Evolutionary conservation across 805 yeast genomes (phyloP), one percentile per base, ranked within the genome.

Genomic region (Ascoidea tarda): DNA sequence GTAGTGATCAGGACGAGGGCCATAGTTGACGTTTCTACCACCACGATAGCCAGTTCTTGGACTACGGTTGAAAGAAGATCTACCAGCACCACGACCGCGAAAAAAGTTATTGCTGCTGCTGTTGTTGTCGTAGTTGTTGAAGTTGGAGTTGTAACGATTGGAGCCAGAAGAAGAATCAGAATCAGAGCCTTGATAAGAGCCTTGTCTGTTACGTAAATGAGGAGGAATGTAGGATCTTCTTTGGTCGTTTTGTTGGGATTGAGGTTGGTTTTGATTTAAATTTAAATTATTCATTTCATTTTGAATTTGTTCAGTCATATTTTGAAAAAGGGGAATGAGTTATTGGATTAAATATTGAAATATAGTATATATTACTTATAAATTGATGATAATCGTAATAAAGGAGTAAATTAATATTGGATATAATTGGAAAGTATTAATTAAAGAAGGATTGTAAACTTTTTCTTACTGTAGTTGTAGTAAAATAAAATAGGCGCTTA

Each of bases 161-260:
- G 69, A 63, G 47, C 61, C 60, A 47, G 56, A 56, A 42, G 56
- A 56, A 42, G 49, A 50, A 46, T 53, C 53, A 46, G 48, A 48
- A 33, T 50, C 49, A 55, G 46, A 56, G 46, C 62, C 58, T 38
- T 58, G 54, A 53, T 60, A 59, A 33, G 57, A 55, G 51, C 54
- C 54, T 49, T 60, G 58, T 53, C 53, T 52, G 53, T 61, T 59
- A 62, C 73, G 67, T 52, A 63, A 65, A 63, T 78, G 82, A 58
- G 84, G 84, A 49, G 83, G 84, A 47, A 77, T 79, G 65, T 79
- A 78, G 46, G 73, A 68, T 16, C 64, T 58, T 46, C 66, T 60
- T 16, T 32, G 28, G 46, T 51, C 62, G 58, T 48, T 59, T 62
- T 50, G 55, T 57, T 42, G 38, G 54, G 32, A 47, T 60, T 62